Evolutionary conservation across 2,329 filamentous ascomycete species (phyloP).

Genomic region (Pseudogymnoascus verrucosus): DNA sequence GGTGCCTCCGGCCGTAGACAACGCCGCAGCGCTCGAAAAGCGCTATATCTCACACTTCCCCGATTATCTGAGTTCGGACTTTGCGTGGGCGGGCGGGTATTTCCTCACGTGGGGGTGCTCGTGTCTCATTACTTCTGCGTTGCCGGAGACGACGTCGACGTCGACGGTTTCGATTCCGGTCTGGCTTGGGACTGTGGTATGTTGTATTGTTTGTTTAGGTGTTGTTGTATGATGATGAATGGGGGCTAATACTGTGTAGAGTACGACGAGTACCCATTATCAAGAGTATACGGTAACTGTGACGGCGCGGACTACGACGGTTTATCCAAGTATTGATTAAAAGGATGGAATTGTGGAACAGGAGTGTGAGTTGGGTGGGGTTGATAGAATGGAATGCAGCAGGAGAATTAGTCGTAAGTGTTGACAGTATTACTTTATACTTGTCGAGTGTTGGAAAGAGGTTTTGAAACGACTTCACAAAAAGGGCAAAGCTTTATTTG

Average conservation of each 20-base stretch:
- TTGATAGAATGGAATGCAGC: background rate
- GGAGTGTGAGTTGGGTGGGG: background rate
- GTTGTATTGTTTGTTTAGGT: background rate
- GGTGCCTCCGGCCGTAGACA: background rate
- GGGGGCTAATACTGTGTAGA: background rate
- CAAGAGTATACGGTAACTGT: background rate
- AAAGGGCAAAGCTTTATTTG: background rate
- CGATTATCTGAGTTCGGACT: background rate
- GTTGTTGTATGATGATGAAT: background rate
- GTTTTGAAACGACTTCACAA: background rate
- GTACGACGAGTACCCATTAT: background rate
- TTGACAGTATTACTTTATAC: background rate
- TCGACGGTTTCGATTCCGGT: background rate
- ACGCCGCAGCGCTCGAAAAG: background rate
- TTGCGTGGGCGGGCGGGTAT: background rate
- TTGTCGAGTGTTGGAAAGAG: background rate
- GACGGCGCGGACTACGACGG: background rate
- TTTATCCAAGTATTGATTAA: background rate
- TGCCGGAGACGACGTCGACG: background rate
- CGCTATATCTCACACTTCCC: background rate
- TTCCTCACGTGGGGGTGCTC: background rate
- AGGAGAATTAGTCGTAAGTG: background rate
- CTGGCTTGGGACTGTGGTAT: background rate
- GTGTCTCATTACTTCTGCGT: background rate
- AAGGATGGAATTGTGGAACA: background rate